Evolutionary conservation across 164 flowering plant species (phyloP), one percentile per base, ranked within the genome.

Genomic region (Magnolia officinalis): DNA sequence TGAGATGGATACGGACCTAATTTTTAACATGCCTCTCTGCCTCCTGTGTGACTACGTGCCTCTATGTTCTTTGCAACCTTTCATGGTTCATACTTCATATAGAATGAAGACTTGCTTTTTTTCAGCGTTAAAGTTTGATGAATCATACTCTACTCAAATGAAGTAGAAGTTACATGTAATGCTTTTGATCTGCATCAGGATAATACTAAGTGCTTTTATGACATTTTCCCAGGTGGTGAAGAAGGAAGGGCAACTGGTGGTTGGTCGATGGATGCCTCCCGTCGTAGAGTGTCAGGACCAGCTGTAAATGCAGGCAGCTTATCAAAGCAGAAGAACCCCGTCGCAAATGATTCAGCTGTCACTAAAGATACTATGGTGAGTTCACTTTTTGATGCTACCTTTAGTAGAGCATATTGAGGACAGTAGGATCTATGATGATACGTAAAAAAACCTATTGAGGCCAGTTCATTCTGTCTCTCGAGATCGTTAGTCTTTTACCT

Each of bases 281-380:
- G 93, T 11, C 86, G 91, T 79, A 88, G 91, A 79, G 80, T 80
- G 50, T 82, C 95, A 75, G 93, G 88, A 8, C 92, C 84, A 37
- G 78, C 84, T 72, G 70, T 85, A 67, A 87, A 80, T 84, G 81
- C 87, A 71, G 91, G 87, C 78, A 86, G 78, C 82, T 77, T 91
- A 61, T 82, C 89, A 45, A 93, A 86, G 82, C 96, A 90, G 77
- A 95, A 92, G 73, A 81, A 79, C 80, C 91, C 91, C 31, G 89
- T 82, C 74, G 78, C 88, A 71, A 89, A 76, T 85, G 97, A 91
- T 78, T 71, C 88, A 50, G 37, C 84, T 68, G 75, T 74, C 8
- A 45, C 86, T 19, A 95, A 88, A 84, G 98, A 95, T 50, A 76
- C 86, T 49, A 59, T 83, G 86, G 97, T 92, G 67, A 79, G 88